Evolutionary conservation across 2,329 filamentous ascomycete species (phyloP), one percentile per base, ranked within the genome.

Genomic region (Karstenula rhodostoma): DNA sequence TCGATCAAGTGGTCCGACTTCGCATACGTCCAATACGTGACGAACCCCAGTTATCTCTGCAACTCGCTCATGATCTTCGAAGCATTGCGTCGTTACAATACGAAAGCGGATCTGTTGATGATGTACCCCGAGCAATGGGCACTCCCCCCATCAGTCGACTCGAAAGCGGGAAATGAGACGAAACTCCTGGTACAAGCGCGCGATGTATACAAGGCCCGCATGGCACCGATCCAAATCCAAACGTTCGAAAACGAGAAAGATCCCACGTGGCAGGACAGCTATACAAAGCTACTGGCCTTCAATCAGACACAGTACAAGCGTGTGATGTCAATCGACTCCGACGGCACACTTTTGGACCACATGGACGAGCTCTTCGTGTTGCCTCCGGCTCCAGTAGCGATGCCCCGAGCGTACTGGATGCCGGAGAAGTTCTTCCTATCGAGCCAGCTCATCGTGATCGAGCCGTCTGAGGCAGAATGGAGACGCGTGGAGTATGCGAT

Each of bases 381-480:
- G 0, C 89, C 89, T 0, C 73, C 80, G 0, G 79, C 83, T 0
- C 79, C 83, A 0, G 81, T 89, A 1, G 88, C 88, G 1, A 88
- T 91, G 83, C 87, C 89, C 0, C 84, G 86, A n/a, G 89, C 89
- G 1, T 91, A 91, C 72, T 91, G 89, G 89, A 79, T 84, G 3
- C 3, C 15, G 6, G 84, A 85, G 0, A 53, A 61, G 2, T 57
- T 55, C 32, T 66, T 59, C 51, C 79, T 90, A 4, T 85, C 86
- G 0, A 86, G 85, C 3, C 82, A 87, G 22, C 64, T 90, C 29
- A 79, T 89, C 64, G 81, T 90, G 4, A 75, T 89, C 52, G 78
- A 87, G 52, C 89, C 89, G 0, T 86, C 83, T 0, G 73, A 77
- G 8, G 64, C 67, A 6, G 86, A 89, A 47, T 83, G 85, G 64